These are phyloP conservation scores for Epichloe bromicola DNA, from an alignment of 2,329 filamentous ascomycete species.

Conservation along the genomic window DNA sequence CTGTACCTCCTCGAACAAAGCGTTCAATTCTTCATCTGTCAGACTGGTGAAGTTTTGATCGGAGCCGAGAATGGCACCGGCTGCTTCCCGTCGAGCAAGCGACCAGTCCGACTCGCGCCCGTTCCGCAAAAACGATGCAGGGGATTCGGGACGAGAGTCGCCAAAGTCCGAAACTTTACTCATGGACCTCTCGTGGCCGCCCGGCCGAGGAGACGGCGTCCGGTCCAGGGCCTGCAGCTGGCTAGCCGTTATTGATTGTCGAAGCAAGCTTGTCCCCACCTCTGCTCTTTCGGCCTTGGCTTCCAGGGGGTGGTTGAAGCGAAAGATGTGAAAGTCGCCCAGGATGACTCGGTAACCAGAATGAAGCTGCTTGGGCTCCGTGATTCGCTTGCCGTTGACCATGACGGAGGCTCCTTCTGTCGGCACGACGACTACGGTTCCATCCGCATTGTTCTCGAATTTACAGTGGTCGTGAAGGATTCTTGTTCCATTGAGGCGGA, in stretches of 20 bases:
- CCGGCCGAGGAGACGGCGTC: conserved; percentile 33
- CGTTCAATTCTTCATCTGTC: conserved; percentile 87
- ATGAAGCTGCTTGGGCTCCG: conserved; percentile 71
- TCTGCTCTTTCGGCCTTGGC: conserved; percentile 85
- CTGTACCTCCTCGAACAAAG: conserved; percentile 87
- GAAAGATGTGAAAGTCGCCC: conserved; percentile 96
- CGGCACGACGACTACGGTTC: conserved; percentile 81
- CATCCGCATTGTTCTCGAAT: conserved; percentile 80
- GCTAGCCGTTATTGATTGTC: conserved; percentile 62
- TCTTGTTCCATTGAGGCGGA: conserved; percentile 83
- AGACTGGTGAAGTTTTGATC: conserved; percentile 86
- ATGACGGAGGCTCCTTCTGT: conserved; percentile 90
- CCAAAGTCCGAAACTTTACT: conserved; percentile 74
- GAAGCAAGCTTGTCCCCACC: conserved; percentile 63
- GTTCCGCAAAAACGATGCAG: conserved; percentile 49
- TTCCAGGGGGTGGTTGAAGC: conserved; percentile 96
- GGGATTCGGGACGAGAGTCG: conserved; percentile 68
- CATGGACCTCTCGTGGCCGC: conserved; percentile 63
- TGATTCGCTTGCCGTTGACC: conserved; percentile 88
- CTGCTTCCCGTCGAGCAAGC: conserved; percentile 85
- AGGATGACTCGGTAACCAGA: conserved; percentile 92
- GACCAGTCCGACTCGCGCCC: conserved; percentile 89
- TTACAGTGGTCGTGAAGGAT: conserved; percentile 87
- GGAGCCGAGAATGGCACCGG: conserved; percentile 73
- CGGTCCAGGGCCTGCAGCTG: conserved; percentile 47